phyloP scores from a whole-genome alignment of 1,139 yeast species.

The Eremothecium coryli region DNA sequence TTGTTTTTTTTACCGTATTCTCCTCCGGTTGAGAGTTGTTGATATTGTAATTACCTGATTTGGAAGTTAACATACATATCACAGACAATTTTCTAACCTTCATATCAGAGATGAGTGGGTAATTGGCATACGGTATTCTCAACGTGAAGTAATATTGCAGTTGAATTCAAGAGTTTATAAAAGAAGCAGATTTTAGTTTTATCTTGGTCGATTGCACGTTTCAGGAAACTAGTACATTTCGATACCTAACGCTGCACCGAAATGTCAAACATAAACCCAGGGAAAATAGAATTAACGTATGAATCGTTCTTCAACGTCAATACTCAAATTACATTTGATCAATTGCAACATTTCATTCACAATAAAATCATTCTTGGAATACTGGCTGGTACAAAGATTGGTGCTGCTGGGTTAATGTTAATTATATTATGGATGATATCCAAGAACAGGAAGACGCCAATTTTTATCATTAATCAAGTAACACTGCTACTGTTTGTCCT shows the following conservation, averaged over 20 bases:
- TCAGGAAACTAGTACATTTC: too few species aligned
- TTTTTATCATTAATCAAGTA: slow-evolving; percentile 58
- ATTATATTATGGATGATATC: slow-evolving; percentile 37
- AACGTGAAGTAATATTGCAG: too few species aligned
- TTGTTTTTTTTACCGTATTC: too few species aligned
- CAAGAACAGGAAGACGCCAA: slow-evolving; percentile 48
- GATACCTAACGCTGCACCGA: too few species aligned
- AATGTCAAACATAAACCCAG: slow-evolving; percentile 27
- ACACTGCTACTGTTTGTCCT: slow-evolving; percentile 47
- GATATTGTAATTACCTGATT: slow-evolving; percentile 6
- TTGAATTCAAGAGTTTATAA: too few species aligned
- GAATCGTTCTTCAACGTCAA: slow-evolving; percentile 27
- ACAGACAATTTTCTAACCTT: too few species aligned
- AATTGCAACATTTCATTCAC: slow-evolving; percentile 31
- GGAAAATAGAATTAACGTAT: slow-evolving; percentile 19
- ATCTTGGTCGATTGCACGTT: too few species aligned
- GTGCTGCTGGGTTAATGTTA: slow-evolving; percentile 36
- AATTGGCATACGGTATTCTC: too few species aligned
- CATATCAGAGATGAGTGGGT: too few species aligned
- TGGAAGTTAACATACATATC: slow-evolving; percentile 5
- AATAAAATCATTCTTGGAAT: slow-evolving; percentile 31
- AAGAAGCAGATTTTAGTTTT: too few species aligned
- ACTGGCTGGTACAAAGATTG: slow-evolving; percentile 37
- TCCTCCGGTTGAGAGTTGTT: too few species aligned
- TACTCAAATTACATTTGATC: slow-evolving; percentile 30